Evolutionary conservation across 2,329 filamentous ascomycete species (phyloP).

Genomic region (Beauveria sp.): DNA sequence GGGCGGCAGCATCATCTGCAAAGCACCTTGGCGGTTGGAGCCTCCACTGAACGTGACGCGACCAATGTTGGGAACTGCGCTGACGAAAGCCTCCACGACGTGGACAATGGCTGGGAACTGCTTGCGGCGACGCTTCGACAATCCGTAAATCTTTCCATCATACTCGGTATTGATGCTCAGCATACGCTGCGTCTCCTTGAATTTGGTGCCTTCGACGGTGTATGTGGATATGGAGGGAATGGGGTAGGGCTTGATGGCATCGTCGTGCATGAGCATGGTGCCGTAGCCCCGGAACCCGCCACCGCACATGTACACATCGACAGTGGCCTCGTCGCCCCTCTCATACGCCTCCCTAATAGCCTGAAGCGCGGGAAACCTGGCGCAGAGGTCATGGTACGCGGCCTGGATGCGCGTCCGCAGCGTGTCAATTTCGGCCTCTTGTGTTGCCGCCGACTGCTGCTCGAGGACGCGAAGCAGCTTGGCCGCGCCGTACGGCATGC

Average conservation of each 20-base stretch:
- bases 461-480: constrained; percentile 45
- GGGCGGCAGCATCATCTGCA: constrained; percentile 62
- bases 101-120: constrained; percentile 81
- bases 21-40: constrained; percentile 75
- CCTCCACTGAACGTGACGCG: constrained; percentile 79
- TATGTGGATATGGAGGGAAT: constrained; percentile 79
- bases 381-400: constrained; percentile 49
- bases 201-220: constrained; percentile 52
- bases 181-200: constrained; percentile 48
- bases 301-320: constrained; percentile 78
- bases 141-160: constrained; percentile 58
- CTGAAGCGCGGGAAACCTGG: constrained; percentile 42
- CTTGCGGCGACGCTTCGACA: constrained; percentile 68
- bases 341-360: constrained; percentile 29
- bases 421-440: constrained; percentile 41
- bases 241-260: constrained; percentile 68
- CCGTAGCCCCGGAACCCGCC: constrained; percentile 89
- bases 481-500: constrained; percentile 55
- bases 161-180: constrained; percentile 40
- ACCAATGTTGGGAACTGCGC: constrained; percentile 61
- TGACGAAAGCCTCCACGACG: constrained; percentile 67
- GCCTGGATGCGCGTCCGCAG: constrained; percentile 51
- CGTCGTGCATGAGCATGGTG: constrained; percentile 76
- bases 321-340: constrained; percentile 28
- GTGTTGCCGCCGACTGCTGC: constrained; percentile 29